phyloP scores from a whole-genome alignment of 2,329 filamentous ascomycete species.

The Decorospora gaudefroyi region DNA sequence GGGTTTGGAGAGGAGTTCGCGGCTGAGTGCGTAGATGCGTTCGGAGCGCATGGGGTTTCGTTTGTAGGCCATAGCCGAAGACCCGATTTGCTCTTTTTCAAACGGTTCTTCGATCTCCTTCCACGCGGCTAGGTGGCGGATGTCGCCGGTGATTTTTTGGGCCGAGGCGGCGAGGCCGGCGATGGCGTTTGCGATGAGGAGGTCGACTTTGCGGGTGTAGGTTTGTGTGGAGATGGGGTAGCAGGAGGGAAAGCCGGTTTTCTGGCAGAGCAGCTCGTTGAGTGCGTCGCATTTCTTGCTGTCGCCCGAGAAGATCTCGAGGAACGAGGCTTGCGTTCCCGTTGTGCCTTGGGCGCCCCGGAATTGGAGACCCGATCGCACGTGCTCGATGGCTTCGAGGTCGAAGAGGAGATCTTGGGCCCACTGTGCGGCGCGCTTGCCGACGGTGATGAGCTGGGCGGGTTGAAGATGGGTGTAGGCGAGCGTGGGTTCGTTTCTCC shows the following conservation, averaged over 20 bases:
- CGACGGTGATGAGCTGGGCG: constrained; percentile 67
- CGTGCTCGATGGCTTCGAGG: constrained; percentile 71
- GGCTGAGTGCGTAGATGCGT: constrained; percentile 63
- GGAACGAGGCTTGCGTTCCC: constrained; percentile 65
- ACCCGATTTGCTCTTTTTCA: constrained; percentile 67
- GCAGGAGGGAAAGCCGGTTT: constrained; percentile 65
- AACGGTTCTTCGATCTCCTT: constrained; percentile 89
- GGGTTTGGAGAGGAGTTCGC: constrained; percentile 59
- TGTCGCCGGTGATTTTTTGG: constrained; percentile 73
- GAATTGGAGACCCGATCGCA: constrained; percentile 71
- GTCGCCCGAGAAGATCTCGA: constrained; percentile 68
- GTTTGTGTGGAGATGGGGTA: constrained; percentile 73
- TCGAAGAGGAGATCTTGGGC: constrained; percentile 77
- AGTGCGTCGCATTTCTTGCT: constrained; percentile 64
- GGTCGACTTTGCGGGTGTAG: constrained; percentile 81
- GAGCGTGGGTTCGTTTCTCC: constrained; percentile 73
- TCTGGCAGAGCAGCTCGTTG: constrained; percentile 66
- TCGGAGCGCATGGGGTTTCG: constrained; percentile 64
- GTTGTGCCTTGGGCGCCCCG: constrained; percentile 63
- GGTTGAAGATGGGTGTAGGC: constrained; percentile 76
- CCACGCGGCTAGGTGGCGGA: constrained; percentile 71
- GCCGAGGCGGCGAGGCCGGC: constrained; percentile 78
- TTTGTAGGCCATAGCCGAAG: constrained; percentile 65
- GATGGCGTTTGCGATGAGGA: constrained; percentile 79
- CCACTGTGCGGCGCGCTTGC: constrained; percentile 73